Conservation (phyloP, 148 eudicot genomes). For the Chenopodium formosanum region DNA sequence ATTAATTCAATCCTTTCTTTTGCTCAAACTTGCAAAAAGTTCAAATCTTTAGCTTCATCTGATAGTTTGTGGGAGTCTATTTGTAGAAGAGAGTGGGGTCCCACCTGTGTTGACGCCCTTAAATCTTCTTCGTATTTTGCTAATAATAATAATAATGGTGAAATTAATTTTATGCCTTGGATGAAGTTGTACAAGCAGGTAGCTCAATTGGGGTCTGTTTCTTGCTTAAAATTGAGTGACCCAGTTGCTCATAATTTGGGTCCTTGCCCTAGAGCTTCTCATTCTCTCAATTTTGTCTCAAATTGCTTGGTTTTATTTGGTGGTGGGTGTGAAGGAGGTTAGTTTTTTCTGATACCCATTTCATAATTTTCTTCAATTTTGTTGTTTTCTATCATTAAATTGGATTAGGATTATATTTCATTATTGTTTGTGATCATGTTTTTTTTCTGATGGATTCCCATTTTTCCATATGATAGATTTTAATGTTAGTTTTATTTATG, state of each 20-base stretch:
- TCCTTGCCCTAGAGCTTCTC: constrained; percentile 91
- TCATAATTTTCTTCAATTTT: not conserved
- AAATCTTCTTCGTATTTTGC: constrained; percentile 31
- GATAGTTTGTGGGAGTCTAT: constrained; percentile 77
- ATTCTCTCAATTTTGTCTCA: constrained; percentile 67
- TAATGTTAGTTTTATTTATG: not conserved
- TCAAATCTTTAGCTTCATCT: constrained; percentile 48
- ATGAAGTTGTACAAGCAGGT: constrained; percentile 65
- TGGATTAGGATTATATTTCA: constrained; percentile 1
- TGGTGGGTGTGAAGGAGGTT: constrained; percentile 95
- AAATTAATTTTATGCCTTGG: constrained; percentile 39
- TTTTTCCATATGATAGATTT: not conserved
- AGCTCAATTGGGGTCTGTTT: constrained; percentile 50
- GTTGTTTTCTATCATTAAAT: not conserved
- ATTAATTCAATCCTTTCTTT: constrained; percentile 65
- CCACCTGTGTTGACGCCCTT: constrained; percentile 48
- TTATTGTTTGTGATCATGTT: constrained; percentile 9
- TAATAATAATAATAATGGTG: constrained; percentile 9
- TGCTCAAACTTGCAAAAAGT: constrained; percentile 66
- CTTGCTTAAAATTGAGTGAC: constrained; percentile 47
- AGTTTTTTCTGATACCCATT: constrained; percentile 21
- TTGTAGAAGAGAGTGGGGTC: constrained; percentile 85
- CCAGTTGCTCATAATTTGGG: constrained; percentile 35
- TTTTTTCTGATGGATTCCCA: not conserved
- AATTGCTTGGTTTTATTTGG: constrained; percentile 86